These are phyloP conservation scores for Fusarium gaditjirri DNA, from an alignment of 2,329 filamentous ascomycete genomes.

Conservation along the genomic window DNA sequence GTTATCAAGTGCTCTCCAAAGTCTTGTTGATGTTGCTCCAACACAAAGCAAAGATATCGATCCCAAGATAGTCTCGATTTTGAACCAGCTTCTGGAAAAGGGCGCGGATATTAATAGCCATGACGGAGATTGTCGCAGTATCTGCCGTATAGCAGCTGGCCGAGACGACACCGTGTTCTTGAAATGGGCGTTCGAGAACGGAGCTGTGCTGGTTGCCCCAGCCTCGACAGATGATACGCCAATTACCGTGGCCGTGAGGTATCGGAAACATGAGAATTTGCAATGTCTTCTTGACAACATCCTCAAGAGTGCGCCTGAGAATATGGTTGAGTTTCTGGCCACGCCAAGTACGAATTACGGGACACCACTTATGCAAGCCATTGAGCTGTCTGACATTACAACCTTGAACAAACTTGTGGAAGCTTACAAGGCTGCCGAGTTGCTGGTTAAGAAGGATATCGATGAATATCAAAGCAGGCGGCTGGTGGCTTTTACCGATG, in stretches of 20 bases:
- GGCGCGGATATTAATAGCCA: accelerated
- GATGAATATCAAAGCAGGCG: background rate
- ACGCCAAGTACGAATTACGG: background rate
- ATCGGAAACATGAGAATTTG: background rate
- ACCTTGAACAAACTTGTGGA: background rate
- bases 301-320: background rate
- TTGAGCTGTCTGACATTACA: accelerated
- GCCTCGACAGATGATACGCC: background rate
- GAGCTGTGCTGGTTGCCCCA: accelerated
- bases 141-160: accelerated
- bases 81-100: accelerated
- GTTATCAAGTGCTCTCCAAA: background rate
- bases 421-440: background rate
- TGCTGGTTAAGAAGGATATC: background rate
- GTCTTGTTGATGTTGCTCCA: accelerated
- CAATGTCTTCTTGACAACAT: accelerated
- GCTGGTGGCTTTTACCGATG: background rate
- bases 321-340: background rate
- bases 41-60: background rate
- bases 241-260: background rate
- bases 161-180: accelerated
- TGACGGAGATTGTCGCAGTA: accelerated
- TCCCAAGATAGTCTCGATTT: accelerated
- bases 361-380: accelerated
- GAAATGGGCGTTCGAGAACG: background rate